Percentiles rank a stretch among this genome's conserved stretches.
Evolutionary conservation across 1,284 basidiomycete genomes (phyloP).

Genomic region (Xanthoconium separans): DNA sequence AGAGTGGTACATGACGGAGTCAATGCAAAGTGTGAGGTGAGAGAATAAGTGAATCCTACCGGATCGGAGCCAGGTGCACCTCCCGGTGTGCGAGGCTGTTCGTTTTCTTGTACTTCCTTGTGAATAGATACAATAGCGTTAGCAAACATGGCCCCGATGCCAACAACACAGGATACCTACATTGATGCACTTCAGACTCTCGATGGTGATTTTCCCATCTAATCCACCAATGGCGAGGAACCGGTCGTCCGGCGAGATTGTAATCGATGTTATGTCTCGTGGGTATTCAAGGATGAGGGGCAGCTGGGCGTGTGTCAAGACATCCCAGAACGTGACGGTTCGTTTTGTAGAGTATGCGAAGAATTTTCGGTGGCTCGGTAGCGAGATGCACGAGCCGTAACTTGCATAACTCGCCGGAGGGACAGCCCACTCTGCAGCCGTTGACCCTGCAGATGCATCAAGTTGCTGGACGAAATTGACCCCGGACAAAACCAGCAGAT

Average conservation of each 20-base stretch:
- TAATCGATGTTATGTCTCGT: neutral
- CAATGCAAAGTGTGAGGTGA: too few relatives aligned
- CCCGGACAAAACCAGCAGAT: neutral
- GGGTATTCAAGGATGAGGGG: neutral
- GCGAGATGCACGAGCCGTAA: neutral
- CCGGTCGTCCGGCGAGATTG: neutral
- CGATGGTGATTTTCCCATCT: neutral
- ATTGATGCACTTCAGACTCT: neutral
- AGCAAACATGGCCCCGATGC: neutral
- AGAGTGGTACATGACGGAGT: too few relatives aligned
- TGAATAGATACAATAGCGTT: neutral
- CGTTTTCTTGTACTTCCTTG: neutral
- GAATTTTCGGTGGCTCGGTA: neutral
- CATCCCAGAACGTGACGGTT: neutral
- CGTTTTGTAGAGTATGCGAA: neutral
- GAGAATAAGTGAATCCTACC: too few relatives aligned
- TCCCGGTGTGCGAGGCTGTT: too few relatives aligned
- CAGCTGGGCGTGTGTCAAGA: neutral
- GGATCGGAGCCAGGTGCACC: too few relatives aligned
- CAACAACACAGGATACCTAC: neutral
- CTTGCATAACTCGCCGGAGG: too few relatives aligned
- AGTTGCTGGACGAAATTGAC: neutral
- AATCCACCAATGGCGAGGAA: neutral
- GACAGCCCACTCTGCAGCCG: neutral
- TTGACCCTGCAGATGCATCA: neutral